Conservation (phyloP, 345 rosid species). For the Orychophragmus violaceus region DNA sequence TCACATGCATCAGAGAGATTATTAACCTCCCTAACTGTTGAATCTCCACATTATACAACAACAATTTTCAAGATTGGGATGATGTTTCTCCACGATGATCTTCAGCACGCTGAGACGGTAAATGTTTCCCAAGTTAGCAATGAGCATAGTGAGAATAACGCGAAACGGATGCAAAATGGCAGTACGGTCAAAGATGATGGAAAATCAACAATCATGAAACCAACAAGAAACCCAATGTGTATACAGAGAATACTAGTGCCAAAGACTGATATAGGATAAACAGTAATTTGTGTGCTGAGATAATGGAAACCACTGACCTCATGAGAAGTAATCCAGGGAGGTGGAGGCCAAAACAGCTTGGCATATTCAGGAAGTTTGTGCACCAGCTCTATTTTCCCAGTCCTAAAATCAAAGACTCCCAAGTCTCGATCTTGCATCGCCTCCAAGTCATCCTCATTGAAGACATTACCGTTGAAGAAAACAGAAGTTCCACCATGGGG, state of each 20-base stretch:
- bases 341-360: constrained; percentile 88
- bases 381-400: constrained; percentile 43
- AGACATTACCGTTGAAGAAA: constrained; percentile 54
- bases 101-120: constrained; percentile 4
- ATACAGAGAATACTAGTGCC: not conserved
- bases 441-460: constrained; percentile 35
- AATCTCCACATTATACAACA: not conserved
- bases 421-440: constrained; percentile 36
- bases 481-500: constrained; percentile 51
- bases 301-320: constrained; percentile 43
- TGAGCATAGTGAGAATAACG: not conserved
- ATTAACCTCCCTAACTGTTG: not conserved
- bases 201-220: not conserved
- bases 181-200: not conserved
- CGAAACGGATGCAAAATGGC: not conserved
- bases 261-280: not conserved
- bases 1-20: not conserved
- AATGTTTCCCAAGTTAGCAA: not conserved
- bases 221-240: not conserved
- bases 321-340: constrained; percentile 49
- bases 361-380: constrained; percentile 41
- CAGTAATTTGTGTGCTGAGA: not conserved
- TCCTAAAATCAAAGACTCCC: constrained; percentile 65
- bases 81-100: constrained; percentile 22
- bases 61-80: not conserved